phyloP scores from a whole-genome alignment of 257 asterid genomes.

The Solanum clarkiae region DNA sequence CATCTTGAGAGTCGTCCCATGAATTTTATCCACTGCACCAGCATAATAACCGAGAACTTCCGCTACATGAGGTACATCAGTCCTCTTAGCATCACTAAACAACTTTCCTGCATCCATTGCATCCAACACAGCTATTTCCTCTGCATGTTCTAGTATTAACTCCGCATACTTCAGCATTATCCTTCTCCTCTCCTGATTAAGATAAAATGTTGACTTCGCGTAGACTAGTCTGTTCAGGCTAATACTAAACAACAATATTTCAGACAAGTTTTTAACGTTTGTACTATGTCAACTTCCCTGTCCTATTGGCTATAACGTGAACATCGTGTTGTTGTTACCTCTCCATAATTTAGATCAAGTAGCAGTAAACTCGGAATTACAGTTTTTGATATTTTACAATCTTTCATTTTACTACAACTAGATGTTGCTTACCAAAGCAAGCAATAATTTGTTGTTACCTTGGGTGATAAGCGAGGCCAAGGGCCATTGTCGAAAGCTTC shows the following conservation, averaged over 20 bases:
- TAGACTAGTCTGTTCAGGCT: neutral
- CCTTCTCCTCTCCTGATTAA: constrained; percentile 17
- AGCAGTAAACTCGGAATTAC: neutral
- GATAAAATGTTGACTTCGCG: neutral
- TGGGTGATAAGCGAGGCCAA: constrained; percentile 30
- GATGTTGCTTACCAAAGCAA: neutral
- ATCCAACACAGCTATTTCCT: constrained; percentile 23
- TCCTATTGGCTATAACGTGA: neutral
- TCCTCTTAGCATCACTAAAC: constrained; percentile 7
- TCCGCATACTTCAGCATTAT: constrained; percentile 21
- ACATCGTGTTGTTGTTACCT: neutral
- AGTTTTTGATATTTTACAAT: no score
- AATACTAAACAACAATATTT: no score
- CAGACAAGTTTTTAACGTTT: no score
- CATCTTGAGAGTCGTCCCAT: constrained; percentile 26
- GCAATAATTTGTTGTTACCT: neutral
- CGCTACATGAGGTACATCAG: neutral
- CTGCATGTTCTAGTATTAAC: constrained; percentile 8
- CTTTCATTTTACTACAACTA: neutral
- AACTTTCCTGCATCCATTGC: constrained; percentile 24
- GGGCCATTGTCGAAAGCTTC: constrained; percentile 32
- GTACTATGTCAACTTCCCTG: neutral
- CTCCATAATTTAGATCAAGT: no score
- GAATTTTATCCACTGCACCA: constrained; percentile 32
- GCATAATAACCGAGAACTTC: constrained; percentile 16